A percentile compares a stretch with the other conserved stretches of the same genome.
phyloP scores from a whole-genome alignment of 495 filamentous ascomycete genomes.

The Xylaria cubensis region DNA sequence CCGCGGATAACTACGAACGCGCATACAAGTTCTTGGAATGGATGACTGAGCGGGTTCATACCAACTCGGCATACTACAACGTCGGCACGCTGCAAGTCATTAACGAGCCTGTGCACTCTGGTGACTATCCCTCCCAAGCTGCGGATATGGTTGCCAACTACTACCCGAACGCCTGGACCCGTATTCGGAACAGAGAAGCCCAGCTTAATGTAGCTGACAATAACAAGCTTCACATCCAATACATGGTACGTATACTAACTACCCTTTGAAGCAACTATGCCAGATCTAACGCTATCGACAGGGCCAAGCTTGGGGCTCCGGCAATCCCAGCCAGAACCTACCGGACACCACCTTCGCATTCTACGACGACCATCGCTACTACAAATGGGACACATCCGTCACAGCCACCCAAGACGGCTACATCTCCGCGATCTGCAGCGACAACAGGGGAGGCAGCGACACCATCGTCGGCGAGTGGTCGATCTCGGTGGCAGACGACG shows the following conservation, averaged over 20 bases:
- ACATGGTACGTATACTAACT: slow-evolving; percentile 33
- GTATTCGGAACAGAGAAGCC: slow-evolving; percentile 36
- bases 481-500: slow-evolving; percentile 53
- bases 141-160: slow-evolving; percentile 39
- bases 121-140: slow-evolving; percentile 45
- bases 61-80: slow-evolving; percentile 45
- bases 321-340: slow-evolving; percentile 37
- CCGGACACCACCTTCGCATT: slow-evolving; percentile 34
- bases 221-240: slow-evolving; percentile 41
- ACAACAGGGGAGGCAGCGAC: slow-evolving; percentile 52
- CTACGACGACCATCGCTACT: slow-evolving; percentile 55
- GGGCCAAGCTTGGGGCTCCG: slow-evolving; percentile 46
- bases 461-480: slow-evolving; percentile 67
- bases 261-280: neutral
- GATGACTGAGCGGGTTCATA: slow-evolving; percentile 63
- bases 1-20: slow-evolving; percentile 61
- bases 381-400: slow-evolving; percentile 58
- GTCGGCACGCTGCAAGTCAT: slow-evolving; percentile 67
- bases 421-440: slow-evolving; percentile 56
- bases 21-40: slow-evolving; percentile 64
- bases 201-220: slow-evolving; percentile 23
- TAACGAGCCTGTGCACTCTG: slow-evolving; percentile 63
- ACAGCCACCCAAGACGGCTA: slow-evolving; percentile 54
- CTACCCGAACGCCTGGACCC: slow-evolving; percentile 36
- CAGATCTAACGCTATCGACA: slow-evolving; percentile 40